A percentile compares a stretch with the other conserved stretches of the same genome.
These are phyloP conservation scores for Agrostemma githago DNA, from an alignment of 148 eudicot species.

Conservation along the genomic window DNA sequence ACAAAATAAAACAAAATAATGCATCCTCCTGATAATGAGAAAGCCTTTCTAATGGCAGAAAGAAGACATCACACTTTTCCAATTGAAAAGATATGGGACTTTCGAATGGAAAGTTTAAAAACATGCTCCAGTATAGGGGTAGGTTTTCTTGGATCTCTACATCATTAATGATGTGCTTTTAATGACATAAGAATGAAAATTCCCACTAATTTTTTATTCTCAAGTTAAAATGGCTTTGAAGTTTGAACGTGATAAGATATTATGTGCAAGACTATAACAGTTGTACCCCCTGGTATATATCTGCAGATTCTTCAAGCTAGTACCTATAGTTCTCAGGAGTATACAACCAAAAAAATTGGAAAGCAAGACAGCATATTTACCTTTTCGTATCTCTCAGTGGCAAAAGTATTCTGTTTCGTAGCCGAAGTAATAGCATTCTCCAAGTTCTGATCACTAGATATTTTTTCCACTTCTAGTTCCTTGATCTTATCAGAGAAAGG, in stretches of 20 bases:
- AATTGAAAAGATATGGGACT: not conserved
- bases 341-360: not conserved
- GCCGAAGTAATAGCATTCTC: slow-evolving; percentile 50
- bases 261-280: not conserved
- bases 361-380: slow-evolving; percentile 29
- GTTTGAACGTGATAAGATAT: not conserved
- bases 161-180: not conserved
- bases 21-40: not conserved
- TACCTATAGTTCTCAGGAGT: not conserved
- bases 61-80: not conserved
- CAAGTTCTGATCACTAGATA: slow-evolving; percentile 53
- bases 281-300: slow-evolving; percentile 1
- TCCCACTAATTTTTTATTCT: not conserved
- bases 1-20: not conserved
- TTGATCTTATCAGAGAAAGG: slow-evolving; percentile 39
- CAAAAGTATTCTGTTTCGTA: slow-evolving; percentile 47
- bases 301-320: not conserved
- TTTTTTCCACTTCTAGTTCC: slow-evolving; percentile 63
- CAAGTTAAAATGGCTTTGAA: slow-evolving; percentile 1
- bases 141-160: not conserved
- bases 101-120: not conserved
- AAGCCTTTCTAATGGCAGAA: not conserved
- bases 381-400: slow-evolving; percentile 58
- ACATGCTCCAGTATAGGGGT: not conserved
- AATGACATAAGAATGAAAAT: slow-evolving; percentile 5